A percentile compares a stretch with the other conserved stretches of the same genome.
Evolutionary conservation across 352 stramenopile genomes (phyloP).

Genomic region (Phytophthora palmivora): DNA sequence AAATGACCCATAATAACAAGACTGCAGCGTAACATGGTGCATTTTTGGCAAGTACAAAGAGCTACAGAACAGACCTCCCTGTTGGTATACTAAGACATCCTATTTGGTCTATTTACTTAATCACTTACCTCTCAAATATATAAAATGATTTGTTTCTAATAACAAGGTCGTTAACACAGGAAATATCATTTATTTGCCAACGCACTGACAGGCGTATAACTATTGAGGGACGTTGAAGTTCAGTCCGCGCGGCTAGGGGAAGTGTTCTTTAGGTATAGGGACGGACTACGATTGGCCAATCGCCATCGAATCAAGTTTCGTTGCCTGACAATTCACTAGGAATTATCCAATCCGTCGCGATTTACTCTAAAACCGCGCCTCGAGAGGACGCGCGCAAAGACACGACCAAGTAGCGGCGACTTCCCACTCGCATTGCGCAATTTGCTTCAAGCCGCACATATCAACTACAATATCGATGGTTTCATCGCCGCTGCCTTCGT

Average conservation of each 20-base stretch:
- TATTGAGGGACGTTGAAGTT: conserved; percentile 38
- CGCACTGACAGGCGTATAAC: background rate
- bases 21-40: too few relatives aligned
- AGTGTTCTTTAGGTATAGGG: conserved; percentile 30
- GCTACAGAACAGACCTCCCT: too few relatives aligned
- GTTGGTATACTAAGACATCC: background rate
- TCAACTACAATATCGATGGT: conserved; percentile 35
- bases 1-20: too few relatives aligned
- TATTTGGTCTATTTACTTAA: too few relatives aligned
- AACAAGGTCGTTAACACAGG: background rate
- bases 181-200: background rate
- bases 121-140: too few relatives aligned
- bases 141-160: background rate
- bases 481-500: conserved; percentile 44
- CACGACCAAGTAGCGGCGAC: background rate
- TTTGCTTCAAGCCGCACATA: conserved; percentile 25
- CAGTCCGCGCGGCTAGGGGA: conserved; percentile 26
- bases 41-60: too few relatives aligned
- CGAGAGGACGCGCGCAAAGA: conserved; percentile 25
- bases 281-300: background rate
- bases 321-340: too few relatives aligned
- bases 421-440: conserved; percentile 34
- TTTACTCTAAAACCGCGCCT: background rate
- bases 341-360: too few relatives aligned
- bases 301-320: too few relatives aligned